Base-by-base conservation (phyloP, 1,284 basidiomycete genomes). In the Puccinia polysora region DNA sequence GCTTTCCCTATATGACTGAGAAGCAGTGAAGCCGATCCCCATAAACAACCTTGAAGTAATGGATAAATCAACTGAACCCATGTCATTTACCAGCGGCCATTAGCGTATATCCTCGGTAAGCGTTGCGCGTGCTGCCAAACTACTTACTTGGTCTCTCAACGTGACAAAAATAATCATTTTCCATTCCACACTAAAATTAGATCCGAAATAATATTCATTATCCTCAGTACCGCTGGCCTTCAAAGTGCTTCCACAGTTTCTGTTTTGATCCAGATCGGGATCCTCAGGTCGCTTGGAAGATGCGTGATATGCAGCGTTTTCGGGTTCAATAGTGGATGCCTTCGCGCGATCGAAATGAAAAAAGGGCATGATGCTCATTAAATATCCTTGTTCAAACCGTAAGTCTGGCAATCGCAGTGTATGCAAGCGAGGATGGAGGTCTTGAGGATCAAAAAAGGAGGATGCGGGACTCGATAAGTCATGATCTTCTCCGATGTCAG, bases 321-420 rank as follows among this genome's bases (percentile, higher is more conserved):
- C 14, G 25, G n/a, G 12, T 34, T 3, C 32, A 10, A n/a, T 38
- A 28, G 10, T 5, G 36, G 15, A 38, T 6, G 4, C 20, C 23
- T 49, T 14, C 4, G 52, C 2, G 12, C 15, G 67, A 49, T 58
- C 18, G n/a, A 69, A 60, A 43, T 58, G 55, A 32, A 69, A 69
- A 23, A 69, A 69, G 28, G 67, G 67, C 45, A 55, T 55, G 12
- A 69, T 34, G 20, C 67, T 69, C 67, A 59, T 47, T 4, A 69
- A 55, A 34, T 69, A 69, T 40, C 67, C 55, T 49, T 69, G 67
- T 49, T 69, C 67, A 25, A 59, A 69, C n/a, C 67, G 67, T 2
- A 69, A 47, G 32, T 69, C 67, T 12, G 67, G 67, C 34, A 69
- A 49, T 8, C 43, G 45, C 15, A 69, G 43, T n/a, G 43, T 32